Percentiles rank a stretch among this genome's conserved stretches.
Evolutionary conservation across 768 basidiomycete species (phyloP).

Genomic region (Amanita pseudoporphyria): DNA sequence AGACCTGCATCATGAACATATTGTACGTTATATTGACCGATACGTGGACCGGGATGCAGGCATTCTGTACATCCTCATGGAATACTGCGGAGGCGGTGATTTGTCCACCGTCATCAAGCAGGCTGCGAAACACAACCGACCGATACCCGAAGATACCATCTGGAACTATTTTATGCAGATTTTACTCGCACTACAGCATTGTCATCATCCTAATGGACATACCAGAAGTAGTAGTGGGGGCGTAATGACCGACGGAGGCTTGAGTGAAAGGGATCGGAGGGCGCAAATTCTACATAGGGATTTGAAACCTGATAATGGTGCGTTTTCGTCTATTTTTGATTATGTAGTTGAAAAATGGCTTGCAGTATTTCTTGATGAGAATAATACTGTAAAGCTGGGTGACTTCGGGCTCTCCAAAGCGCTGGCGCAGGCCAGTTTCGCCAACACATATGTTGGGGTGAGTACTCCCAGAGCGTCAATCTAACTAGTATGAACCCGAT

Average conservation of each 20-base stretch:
- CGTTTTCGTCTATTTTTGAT: constrained; percentile 14
- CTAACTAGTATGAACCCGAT: neutral
- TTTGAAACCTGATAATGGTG: constrained; percentile 96
- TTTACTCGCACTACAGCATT: constrained; percentile 80
- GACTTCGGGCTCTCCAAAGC: constrained; percentile 97
- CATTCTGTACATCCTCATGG: constrained; percentile 97
- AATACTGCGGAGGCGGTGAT: constrained; percentile 97
- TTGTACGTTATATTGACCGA: constrained; percentile 91
- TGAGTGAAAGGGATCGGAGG: constrained; percentile 42
- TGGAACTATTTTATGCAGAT: constrained; percentile 98
- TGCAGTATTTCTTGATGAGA: constrained; percentile 82
- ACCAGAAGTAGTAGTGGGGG: constrained; percentile 32
- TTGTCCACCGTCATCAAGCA: constrained; percentile 82
- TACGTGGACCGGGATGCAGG: constrained; percentile 84
- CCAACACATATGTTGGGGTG: constrained; percentile 96
- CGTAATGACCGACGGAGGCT: constrained; percentile 9
- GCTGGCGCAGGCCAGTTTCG: constrained; percentile 78
- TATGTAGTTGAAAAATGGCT: neutral
- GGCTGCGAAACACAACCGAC: constrained; percentile 53
- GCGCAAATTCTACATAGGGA: constrained; percentile 88
- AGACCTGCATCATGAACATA: constrained; percentile 90
- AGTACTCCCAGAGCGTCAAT: constrained; percentile 18
- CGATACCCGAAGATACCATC: constrained; percentile 84
- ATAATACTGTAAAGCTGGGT: constrained; percentile 85
- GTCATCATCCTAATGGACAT: constrained; percentile 73